Evolutionary conservation across 2,329 filamentous ascomycete genomes (phyloP), one percentile per base, ranked within the genome.

Genomic region (Fusarium heterosporum): DNA sequence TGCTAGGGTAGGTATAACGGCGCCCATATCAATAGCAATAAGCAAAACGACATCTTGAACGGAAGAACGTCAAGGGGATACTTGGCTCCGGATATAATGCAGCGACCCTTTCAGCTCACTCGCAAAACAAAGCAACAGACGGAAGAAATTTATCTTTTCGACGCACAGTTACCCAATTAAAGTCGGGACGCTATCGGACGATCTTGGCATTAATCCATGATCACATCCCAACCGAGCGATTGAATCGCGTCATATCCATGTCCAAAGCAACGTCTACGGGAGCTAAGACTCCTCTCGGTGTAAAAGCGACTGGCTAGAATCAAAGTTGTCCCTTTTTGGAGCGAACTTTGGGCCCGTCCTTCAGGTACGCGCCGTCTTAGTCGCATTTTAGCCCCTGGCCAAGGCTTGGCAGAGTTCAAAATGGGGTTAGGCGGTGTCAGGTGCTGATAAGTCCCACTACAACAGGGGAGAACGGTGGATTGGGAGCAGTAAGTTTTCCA

Each of bases 391-490:
- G 17, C 28, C 39, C 40, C 56, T 58, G 38, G 28, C 30, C 26
- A 34, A 25, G 28, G 30, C 41, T 53, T 47, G 50, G 50, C 13
- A 16, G 8, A 16, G 26, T 12, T 45, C 60, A 52, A 45, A 25
- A 41, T 50, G 36, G 22, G 42, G 25, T 34, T 59, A 58, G 30
- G 25, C 19, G 38, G 55, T 60, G 55, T 60, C 57, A 60, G 57
- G 57, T 60, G 45, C 57, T 49, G 55, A 30, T 60, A n/a, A 52
- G 39, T 48, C 40, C 55, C 57, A 60, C 57, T 25, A 43, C 17
- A 52, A 46, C 25, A 60, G 45, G 45, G 57, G 45, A 40, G 6
- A 46, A 39, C 8, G 11, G 32, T 53, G 41, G 28, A 11, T 10
- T 32, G 28, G 12, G 54, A 34, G 13, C 41, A n/a, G 39, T 28